These are phyloP conservation scores for Hypoxylon sp. DNA, from an alignment of 2,329 filamentous ascomycete genomes.

Conservation along the genomic window DNA sequence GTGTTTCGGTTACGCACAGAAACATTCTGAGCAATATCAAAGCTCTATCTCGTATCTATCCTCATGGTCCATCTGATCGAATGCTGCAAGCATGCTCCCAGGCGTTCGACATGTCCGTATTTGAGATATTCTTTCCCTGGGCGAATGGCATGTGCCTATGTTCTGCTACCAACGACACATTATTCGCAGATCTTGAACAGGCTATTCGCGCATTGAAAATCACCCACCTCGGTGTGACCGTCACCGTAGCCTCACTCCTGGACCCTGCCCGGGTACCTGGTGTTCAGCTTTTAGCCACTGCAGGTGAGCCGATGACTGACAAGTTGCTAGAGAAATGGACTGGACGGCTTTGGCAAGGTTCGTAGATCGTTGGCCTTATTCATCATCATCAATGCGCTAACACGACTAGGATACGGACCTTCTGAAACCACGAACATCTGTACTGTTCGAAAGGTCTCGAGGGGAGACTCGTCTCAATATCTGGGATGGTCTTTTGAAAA, in stretches of 20 bases:
- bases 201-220: slow-evolving; percentile 69
- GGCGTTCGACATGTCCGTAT: slow-evolving; percentile 87
- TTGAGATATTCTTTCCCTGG: slow-evolving; percentile 91
- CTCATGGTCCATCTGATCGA: slow-evolving; percentile 60
- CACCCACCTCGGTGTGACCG: slow-evolving; percentile 86
- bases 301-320: slow-evolving; percentile 80
- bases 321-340: slow-evolving; percentile 76
- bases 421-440: slow-evolving; percentile 91
- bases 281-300: slow-evolving; percentile 80
- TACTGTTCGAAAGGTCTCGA: slow-evolving; percentile 71
- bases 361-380: background rate
- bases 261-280: slow-evolving; percentile 71
- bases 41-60: slow-evolving; percentile 72
- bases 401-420: slow-evolving; percentile 72
- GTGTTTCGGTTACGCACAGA: slow-evolving; percentile 77
- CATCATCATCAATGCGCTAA: slow-evolving; percentile 4
- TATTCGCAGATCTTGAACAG: slow-evolving; percentile 76
- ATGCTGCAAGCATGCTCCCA: slow-evolving; percentile 85
- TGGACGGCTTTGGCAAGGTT: slow-evolving; percentile 74
- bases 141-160: slow-evolving; percentile 80
- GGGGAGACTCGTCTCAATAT: slow-evolving; percentile 71
- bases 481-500: slow-evolving; percentile 80
- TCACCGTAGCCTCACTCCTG: slow-evolving; percentile 82
- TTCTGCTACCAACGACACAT: slow-evolving; percentile 74
- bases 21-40: slow-evolving; percentile 82